Percentiles rank a stretch among this genome's conserved stretches.
Evolutionary conservation across 164 flowering plant species (phyloP).

Genomic region (Houttuynia cordata): DNA sequence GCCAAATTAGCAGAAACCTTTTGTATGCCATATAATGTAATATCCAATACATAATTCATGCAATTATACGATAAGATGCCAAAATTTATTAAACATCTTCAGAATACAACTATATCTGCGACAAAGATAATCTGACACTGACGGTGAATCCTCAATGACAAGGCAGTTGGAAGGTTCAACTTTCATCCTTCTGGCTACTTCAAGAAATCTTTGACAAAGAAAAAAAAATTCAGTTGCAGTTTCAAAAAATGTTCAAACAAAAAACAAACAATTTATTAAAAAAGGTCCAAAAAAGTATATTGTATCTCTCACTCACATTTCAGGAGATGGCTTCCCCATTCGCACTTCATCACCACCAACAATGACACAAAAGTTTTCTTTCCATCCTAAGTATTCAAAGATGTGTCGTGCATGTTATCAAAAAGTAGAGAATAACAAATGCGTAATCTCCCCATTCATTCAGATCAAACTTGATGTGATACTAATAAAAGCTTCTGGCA

Average conservation of each 20-base stretch:
- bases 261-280: background rate
- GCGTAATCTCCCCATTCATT: too few relatives aligned
- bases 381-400: conserved; percentile 58
- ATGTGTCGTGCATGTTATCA: background rate
- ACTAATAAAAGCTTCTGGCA: too few relatives aligned
- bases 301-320: conserved; percentile 41
- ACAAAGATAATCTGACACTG: conserved; percentile 19
- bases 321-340: conserved; percentile 82
- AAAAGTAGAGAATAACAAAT: too few relatives aligned
- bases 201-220: conserved; percentile 46
- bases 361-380: conserved; percentile 66
- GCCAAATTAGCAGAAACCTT: background rate
- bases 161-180: conserved; percentile 64
- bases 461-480: background rate
- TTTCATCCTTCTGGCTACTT: conserved; percentile 69
- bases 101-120: too few relatives aligned
- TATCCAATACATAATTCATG: too few relatives aligned
- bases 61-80: too few relatives aligned
- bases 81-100: too few relatives aligned
- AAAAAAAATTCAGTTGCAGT: background rate
- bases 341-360: conserved; percentile 85
- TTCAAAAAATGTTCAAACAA: background rate
- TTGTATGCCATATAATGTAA: too few relatives aligned
- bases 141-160: conserved; percentile 89
- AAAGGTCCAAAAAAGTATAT: too few relatives aligned